Evolutionary conservation across 768 basidiomycete species (phyloP), one percentile per base, ranked within the genome.

Genomic region (Udeniomyces megalosporus): DNA sequence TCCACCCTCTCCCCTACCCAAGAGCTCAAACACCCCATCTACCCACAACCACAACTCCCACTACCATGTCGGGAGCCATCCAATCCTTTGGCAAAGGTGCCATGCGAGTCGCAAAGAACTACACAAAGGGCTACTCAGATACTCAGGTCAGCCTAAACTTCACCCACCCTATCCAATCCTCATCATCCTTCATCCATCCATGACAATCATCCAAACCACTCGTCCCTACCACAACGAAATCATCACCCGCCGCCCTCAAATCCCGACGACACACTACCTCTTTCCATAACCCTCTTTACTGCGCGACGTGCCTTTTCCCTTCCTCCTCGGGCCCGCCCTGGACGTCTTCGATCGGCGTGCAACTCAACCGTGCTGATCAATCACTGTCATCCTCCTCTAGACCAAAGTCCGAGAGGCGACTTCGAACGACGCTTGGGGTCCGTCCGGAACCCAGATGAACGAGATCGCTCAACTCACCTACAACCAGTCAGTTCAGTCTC

Each of bases 381-480:
- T 42, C 38, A 42, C 38, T 24, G 22, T 12, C 10, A 28, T 24
- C 15, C 8, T 49, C 15, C 11, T 17, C 45, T 89, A 97, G 75
- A 83, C 87, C 47, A 97, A 97, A 74, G 88, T 96, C 65, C 82
- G 92, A 65, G 91, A 93, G 77, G 88, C 91, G 44, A 96, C 91
- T 20, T 90, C 88, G 26, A 96, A 96, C 76, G 93, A 97, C 72
- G 88, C 93, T 11, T 95, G 91, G 90, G 93, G 93, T 0, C 93
- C 93, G 4, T 87, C 86, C 8, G 92, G 93, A 5, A 88, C 89
- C 0, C 92, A 93, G 78, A 97, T 99, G 95, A 95, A 95, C 77
- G 93, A 96, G 76, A 82, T 99, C 67, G 93, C 93, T 0, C 90
- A 95, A 73, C 72, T 97, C 75, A 92, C 89, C 17, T 96, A 88